phyloP scores from a whole-genome alignment of 495 filamentous ascomycete genomes.

The Usnea hakonensis region DNA sequence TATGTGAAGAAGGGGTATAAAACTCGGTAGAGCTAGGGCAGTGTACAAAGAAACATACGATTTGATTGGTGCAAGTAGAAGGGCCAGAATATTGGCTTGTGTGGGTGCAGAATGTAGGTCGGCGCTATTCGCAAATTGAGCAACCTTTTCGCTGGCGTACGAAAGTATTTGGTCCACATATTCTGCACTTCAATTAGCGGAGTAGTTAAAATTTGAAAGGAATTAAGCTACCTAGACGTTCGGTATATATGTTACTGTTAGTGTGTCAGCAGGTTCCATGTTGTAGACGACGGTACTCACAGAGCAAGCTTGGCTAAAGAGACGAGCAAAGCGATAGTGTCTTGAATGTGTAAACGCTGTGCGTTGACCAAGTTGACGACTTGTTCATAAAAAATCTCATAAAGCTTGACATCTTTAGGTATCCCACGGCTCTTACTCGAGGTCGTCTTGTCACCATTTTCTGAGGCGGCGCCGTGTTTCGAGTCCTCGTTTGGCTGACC shows the following conservation, averaged over 20 bases:
- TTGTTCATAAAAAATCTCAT: slow-evolving; percentile 96
- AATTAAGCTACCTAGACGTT: slow-evolving; percentile 48
- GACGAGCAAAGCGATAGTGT: slow-evolving; percentile 85
- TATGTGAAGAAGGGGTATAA: slow-evolving; percentile 78
- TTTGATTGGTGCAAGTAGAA: slow-evolving; percentile 81
- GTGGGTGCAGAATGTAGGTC: slow-evolving; percentile 83
- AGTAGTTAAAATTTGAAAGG: background rate
- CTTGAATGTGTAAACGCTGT: slow-evolving; percentile 85
- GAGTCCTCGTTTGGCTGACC: slow-evolving; percentile 26
- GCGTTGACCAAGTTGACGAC: slow-evolving; percentile 87
- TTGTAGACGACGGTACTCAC: slow-evolving; percentile 28
- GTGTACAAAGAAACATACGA: slow-evolving; percentile 91
- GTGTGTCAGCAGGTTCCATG: slow-evolving; percentile 7
- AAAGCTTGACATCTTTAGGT: slow-evolving; percentile 79
- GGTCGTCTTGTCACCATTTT: slow-evolving; percentile 22
- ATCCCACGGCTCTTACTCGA: slow-evolving; percentile 58
- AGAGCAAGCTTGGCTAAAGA: slow-evolving; percentile 88
- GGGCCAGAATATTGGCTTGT: slow-evolving; percentile 79
- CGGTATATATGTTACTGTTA: slow-evolving; percentile 76
- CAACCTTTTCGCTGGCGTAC: slow-evolving; percentile 81
- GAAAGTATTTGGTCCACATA: slow-evolving; percentile 92
- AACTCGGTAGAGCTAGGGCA: slow-evolving; percentile 80
- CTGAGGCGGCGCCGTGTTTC: slow-evolving; percentile 22
- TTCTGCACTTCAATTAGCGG: slow-evolving; percentile 39
- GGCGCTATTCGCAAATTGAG: slow-evolving; percentile 83